Evolutionary conservation across 768 basidiomycete genomes (phyloP), one percentile per base, ranked within the genome.

Genomic region (Sporobolomyces phaffii): DNA sequence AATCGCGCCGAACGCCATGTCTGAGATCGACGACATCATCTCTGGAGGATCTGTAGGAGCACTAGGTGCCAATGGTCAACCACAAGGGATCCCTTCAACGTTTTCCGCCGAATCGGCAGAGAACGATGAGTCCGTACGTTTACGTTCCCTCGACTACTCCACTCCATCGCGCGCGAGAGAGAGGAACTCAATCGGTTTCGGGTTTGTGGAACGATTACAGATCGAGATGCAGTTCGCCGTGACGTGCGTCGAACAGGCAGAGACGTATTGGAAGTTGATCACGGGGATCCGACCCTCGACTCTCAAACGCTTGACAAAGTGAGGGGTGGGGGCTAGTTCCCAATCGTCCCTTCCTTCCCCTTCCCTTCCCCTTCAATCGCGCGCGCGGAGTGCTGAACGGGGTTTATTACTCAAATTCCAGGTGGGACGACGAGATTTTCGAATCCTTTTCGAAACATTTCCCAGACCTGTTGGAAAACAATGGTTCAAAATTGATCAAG

Each of bases 151-250:
- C 29, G 20, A 8, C 24, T 11, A 6, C 58, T 26, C 14, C n/a
- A n/a, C n/a, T n/a, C n/a, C n/a, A n/a, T n/a, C n/a, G n/a, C n/a
- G n/a, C n/a, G n/a, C n/a, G n/a, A n/a, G n/a, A n/a, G n/a, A n/a
- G n/a, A n/a, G n/a, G n/a, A n/a, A n/a, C n/a, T n/a, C n/a, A n/a
- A n/a, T n/a, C n/a, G n/a, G n/a, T n/a, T n/a, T n/a, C n/a, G n/a
- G n/a, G n/a, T n/a, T n/a, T n/a, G n/a, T n/a, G n/a, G n/a, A n/a
- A n/a, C n/a, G n/a, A n/a, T n/a, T n/a, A n/a, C n/a, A 91, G 90
- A 94, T 99, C 68, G 94, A 97, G 81, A 93, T 92, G 83, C 92
- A 96, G 87, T 91, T 92, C 76, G 90, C 90, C 29, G 94, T 99
- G 62, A 90, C 87, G 77, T 90, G 91, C 17, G 92, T 98, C 57